Conservation (phyloP, 805 yeast species). For the Candida maris region DNA sequence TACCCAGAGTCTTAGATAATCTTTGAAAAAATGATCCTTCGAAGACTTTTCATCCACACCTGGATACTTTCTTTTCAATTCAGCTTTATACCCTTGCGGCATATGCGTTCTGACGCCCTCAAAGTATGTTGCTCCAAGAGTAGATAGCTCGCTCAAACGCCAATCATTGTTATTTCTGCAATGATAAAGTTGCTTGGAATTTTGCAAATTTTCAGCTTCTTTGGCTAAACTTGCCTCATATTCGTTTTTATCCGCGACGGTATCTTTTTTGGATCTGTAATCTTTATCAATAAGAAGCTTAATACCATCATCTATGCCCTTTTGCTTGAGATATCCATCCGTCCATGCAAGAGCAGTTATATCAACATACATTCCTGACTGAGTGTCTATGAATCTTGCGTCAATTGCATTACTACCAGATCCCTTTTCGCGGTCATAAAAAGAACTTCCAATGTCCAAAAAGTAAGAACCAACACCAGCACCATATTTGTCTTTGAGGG, state of each 20-base stretch:
- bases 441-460: conserved; percentile 43
- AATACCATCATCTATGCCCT: conserved; percentile 14
- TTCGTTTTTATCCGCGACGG: conserved; percentile 11
- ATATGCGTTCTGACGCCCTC: conserved; percentile 56
- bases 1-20: conserved; percentile 58
- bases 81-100: conserved; percentile 41
- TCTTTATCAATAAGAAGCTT: conserved; percentile 21
- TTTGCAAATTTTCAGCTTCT: conserved; percentile 21
- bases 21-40: conserved; percentile 42
- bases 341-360: conserved; percentile 53
- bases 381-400: conserved; percentile 63
- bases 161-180: conserved; percentile 57
- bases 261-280: conserved; percentile 10
- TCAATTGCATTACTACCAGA: conserved; percentile 58
- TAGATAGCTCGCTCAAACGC: conserved; percentile 42
- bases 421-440: conserved; percentile 48
- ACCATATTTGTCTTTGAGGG: conserved; percentile 25
- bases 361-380: conserved; percentile 63
- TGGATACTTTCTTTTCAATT: conserved; percentile 49
- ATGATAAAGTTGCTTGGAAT: conserved; percentile 32
- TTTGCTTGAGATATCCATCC: conserved; percentile 29
- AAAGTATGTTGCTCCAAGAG: conserved; percentile 44
- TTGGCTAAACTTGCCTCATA: conserved; percentile 14
- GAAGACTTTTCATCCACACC: conserved; percentile 34
- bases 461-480: conserved; percentile 57